A percentile compares a stretch with the other conserved stretches of the same genome.
These are phyloP conservation scores for Leishmania major DNA, from an alignment of 208 protist species.

Conservation along the genomic window DNA sequence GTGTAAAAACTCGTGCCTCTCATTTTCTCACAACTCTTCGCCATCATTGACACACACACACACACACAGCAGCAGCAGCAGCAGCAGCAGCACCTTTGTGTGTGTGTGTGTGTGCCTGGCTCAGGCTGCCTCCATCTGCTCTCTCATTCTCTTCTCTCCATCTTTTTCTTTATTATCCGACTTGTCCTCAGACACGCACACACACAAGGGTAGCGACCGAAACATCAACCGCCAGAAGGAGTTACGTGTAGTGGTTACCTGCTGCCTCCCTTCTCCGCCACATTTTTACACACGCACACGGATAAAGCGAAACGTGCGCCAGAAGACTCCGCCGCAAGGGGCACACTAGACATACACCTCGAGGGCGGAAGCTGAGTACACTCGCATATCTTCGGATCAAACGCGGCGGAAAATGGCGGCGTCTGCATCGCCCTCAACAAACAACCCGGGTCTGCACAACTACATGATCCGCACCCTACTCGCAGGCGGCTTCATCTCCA, in stretches of 20 bases:
- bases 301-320: background rate
- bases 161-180: background rate
- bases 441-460: constrained; percentile 25
- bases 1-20: background rate
- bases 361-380: no score
- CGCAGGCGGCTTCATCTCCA: background rate
- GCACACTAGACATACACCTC: background rate
- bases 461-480: constrained; percentile 14
- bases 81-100: no score
- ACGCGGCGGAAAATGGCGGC: background rate
- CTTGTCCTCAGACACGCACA: constrained; percentile 13
- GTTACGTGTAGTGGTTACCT: background rate
- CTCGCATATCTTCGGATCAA: background rate
- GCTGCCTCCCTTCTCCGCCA: background rate
- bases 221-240: background rate
- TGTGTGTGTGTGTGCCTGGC: constrained; percentile 1
- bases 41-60: background rate
- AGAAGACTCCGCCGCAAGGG: background rate
- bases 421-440: background rate
- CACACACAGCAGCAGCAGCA: background rate
- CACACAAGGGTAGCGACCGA: background rate
- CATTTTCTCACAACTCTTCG: background rate
- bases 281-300: constrained; percentile 13
- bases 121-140: background rate
- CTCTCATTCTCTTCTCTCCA: background rate